phyloP scores from a whole-genome alignment of 305 asterid species.

The Fraxinus velutina region DNA sequence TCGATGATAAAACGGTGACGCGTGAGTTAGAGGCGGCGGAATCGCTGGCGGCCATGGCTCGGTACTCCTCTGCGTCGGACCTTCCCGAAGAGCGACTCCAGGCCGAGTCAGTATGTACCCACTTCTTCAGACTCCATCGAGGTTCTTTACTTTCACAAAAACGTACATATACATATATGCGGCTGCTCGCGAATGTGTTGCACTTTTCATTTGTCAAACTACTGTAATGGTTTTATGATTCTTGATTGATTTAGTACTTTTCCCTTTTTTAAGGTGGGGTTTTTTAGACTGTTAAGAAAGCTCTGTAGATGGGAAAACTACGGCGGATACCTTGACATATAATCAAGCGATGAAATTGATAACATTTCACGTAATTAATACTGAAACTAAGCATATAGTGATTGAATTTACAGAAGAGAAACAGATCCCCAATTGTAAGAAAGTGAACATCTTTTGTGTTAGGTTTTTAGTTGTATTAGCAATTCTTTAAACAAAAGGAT shows the following conservation, averaged over 20 bases:
- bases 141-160: slow-evolving; percentile 9
- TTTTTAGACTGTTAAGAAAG: neutral
- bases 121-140: neutral
- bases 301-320: neutral
- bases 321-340: neutral
- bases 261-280: neutral
- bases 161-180: neutral
- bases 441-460: neutral
- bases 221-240: neutral
- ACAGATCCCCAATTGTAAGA: neutral
- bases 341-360: neutral
- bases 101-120: neutral
- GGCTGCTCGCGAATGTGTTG: neutral
- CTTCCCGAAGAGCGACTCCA: neutral
- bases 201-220: neutral
- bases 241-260: neutral
- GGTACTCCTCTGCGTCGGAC: slow-evolving; percentile 4
- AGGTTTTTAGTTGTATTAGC: neutral
- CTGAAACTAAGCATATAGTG: neutral
- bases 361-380: neutral
- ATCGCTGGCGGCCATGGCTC: slow-evolving; percentile 38
- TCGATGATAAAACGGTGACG: slow-evolving; percentile 14
- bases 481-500: too few species aligned
- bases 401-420: neutral
- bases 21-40: slow-evolving; percentile 42